Evolutionary conservation across 441 rosid genomes (phyloP).

Genomic region (Jatropha podagrica): DNA sequence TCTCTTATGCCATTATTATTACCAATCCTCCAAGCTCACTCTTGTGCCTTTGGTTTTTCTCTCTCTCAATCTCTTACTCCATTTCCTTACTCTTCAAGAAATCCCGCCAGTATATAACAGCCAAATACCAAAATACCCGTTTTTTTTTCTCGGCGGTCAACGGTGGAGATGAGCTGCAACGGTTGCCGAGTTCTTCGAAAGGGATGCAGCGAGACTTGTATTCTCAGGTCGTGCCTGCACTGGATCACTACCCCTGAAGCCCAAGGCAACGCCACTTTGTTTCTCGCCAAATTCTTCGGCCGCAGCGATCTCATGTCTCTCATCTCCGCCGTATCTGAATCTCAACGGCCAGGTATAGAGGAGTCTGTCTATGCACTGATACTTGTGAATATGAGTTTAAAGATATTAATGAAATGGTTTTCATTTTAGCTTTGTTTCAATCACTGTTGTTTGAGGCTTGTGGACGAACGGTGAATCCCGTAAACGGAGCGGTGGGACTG

Average conservation of each 20-base stretch:
- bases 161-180: conserved; percentile 57
- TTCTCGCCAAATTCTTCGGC: conserved; percentile 69
- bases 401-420: neutral
- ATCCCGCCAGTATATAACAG: conserved; percentile 3
- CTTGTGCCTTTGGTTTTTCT: neutral
- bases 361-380: neutral
- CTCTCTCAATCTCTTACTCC: neutral
- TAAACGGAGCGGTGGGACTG: conserved; percentile 56
- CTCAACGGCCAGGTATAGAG: conserved; percentile 49
- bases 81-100: conserved; percentile 16
- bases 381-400: too few species aligned
- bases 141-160: neutral
- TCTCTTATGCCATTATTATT: neutral
- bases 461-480: conserved; percentile 58
- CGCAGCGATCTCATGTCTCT: conserved; percentile 61
- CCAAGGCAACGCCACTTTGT: conserved; percentile 62
- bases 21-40: conserved; percentile 10
- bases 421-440: conserved; percentile 45
- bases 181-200: conserved; percentile 65
- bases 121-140: neutral
- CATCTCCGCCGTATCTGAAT: conserved; percentile 50
- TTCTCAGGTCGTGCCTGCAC: conserved; percentile 47
- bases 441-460: conserved; percentile 63
- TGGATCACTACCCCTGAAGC: conserved; percentile 57
- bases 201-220: conserved; percentile 56